Evolutionary conservation across 768 basidiomycete genomes (phyloP), one percentile per base, ranked within the genome.

Genomic region (Crassisporium funariophilum): DNA sequence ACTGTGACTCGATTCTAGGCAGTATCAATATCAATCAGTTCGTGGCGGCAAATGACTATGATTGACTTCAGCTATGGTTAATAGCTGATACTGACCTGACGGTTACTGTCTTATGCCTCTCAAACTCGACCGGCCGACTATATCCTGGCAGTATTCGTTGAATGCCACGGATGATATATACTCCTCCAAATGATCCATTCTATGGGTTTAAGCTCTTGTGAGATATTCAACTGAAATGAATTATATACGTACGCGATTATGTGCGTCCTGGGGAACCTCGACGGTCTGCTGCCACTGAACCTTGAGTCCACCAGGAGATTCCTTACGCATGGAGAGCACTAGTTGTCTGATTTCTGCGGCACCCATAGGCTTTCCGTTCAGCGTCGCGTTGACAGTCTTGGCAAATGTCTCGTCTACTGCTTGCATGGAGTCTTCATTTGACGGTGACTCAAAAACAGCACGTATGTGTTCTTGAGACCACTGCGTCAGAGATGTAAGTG

Each of bases 401-500:
- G 76, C 61, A 56, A 82, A 82, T 3, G 80, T 79, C 8, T 63
- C 55, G 21, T 66, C 64, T 37, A 81, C 67, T 23, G 77, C 77
- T 23, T 61, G 65, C 9, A 71, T 57, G 19, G 70, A 67, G 23
- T 72, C 69, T 21, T 68, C 66, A 47, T 77, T 72, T n/a, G 62
- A 71, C 20, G 63, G 58, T 2, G 77, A 75, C 56, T 81, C 78
- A 56, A 82, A 82, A 39, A 82, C 66, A 37, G 60, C 65, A 27
- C 62, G 65, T 52, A 80, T 79, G 57, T 78, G 78, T 47, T 67
- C 63, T 16, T 60, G 51, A 3, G 80, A 81, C 80, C 80, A 82
- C 4, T 74, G 65, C 15, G 73, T 67, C 49, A 82, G 61, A 11
- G 73, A 69, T 35, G 68, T 58, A 20, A 78, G 69, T 54, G 62